These are phyloP conservation scores for Zymoseptoria tritici DNA, from an alignment of 2,329 filamentous ascomycete species.

Conservation along the genomic window DNA sequence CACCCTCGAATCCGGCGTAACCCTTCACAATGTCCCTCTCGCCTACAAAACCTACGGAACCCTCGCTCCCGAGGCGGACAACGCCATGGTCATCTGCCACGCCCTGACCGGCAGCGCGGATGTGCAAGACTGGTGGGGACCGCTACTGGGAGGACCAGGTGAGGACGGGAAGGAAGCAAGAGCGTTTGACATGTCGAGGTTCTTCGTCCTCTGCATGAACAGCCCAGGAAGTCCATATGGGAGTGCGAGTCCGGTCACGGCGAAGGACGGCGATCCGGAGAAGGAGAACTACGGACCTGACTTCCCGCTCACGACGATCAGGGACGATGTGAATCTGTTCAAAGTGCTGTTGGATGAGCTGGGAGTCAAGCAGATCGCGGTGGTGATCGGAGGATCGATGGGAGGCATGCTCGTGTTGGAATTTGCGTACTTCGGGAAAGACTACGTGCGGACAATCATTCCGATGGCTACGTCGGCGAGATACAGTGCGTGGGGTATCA, in stretches of 20 bases:
- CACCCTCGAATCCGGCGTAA: conserved; percentile 85
- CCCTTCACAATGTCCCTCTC: conserved; percentile 64
- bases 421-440: conserved; percentile 83
- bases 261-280: conserved; percentile 68
- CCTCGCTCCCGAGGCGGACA: conserved; percentile 50
- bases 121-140: conserved; percentile 84
- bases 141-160: conserved; percentile 67
- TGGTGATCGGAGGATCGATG: conserved; percentile 76
- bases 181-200: conserved; percentile 72
- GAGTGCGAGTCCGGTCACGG: conserved; percentile 80
- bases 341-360: conserved; percentile 73
- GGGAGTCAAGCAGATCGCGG: conserved; percentile 69
- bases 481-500: conserved; percentile 85
- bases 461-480: conserved; percentile 78
- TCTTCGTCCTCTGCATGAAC: conserved; percentile 83
- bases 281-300: conserved; percentile 85
- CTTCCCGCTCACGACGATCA: conserved; percentile 88
- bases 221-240: conserved; percentile 79
- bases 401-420: conserved; percentile 87
- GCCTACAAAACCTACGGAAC: conserved; percentile 57
- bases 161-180: conserved; percentile 36
- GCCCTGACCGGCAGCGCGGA: conserved; percentile 79
- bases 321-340: conserved; percentile 88
- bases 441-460: conserved; percentile 73
- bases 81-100: conserved; percentile 67